Conservation (phyloP, 305 asterid genomes). For the Fraxinus floribunda region DNA sequence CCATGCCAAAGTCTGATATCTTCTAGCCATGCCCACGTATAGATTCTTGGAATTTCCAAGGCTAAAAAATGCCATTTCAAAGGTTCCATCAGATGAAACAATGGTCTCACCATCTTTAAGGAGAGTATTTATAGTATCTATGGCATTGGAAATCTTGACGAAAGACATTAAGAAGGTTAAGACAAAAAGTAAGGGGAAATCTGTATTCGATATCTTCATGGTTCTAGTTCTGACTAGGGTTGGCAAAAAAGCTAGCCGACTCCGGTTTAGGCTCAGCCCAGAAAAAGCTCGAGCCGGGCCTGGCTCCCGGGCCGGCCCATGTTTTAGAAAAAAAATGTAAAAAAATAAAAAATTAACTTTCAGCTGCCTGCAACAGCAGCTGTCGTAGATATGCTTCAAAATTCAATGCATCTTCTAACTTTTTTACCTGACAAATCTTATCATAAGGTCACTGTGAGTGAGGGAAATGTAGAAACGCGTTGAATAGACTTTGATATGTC, state of each 20-base stretch:
- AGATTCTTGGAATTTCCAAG: neutral
- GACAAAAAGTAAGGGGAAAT: neutral
- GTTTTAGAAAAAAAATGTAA: no score
- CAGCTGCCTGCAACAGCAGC: no score
- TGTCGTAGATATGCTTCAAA: neutral
- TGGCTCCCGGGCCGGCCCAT: no score
- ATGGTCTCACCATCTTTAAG: conserved; percentile 15
- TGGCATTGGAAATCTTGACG: neutral
- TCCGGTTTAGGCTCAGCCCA: no score
- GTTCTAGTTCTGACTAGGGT: neutral
- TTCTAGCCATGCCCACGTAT: conserved; percentile 30
- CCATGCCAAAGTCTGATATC: conserved; percentile 31
- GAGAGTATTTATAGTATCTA: neutral
- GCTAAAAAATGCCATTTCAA: conserved; percentile 27
- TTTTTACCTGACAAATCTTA: no score
- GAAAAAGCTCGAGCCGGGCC: no score
- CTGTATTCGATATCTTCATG: neutral
- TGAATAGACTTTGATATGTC: neutral
- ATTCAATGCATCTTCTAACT: neutral
- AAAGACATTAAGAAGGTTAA: neutral
- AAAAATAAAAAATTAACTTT: no score
- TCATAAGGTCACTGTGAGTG: neutral
- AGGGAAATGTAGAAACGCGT: neutral
- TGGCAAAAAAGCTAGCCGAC: no score
- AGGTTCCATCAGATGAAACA: conserved; percentile 19